Evolutionary conservation across 75 land plant genomes (phyloP).

Genomic region (Pseudotsuga menziesii): DNA sequence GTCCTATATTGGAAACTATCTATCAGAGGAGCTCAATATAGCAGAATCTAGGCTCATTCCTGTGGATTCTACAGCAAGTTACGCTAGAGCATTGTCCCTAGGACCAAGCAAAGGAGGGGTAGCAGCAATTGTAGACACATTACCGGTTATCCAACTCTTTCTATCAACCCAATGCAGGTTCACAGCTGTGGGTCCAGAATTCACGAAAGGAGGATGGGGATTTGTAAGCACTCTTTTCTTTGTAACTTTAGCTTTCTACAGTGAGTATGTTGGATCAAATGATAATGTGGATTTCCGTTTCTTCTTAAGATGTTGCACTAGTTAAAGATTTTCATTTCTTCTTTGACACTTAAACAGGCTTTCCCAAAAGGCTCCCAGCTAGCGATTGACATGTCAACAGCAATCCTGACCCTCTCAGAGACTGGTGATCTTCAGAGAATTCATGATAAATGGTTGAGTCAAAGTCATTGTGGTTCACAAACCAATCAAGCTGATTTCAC

Average conservation of each 20-base stretch:
- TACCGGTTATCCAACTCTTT: slow-evolving; percentile 21
- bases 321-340: background rate
- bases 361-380: slow-evolving; percentile 78
- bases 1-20: slow-evolving; percentile 32
- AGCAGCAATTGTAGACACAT: slow-evolving; percentile 22
- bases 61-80: slow-evolving; percentile 17
- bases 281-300: background rate
- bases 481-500: slow-evolving; percentile 8
- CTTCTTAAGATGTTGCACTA: background rate
- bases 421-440: slow-evolving; percentile 79
- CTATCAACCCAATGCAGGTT: slow-evolving; percentile 15
- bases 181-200: slow-evolving; percentile 17
- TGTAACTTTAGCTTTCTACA: background rate
- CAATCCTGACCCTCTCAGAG: slow-evolving; percentile 76
- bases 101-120: slow-evolving; percentile 14
- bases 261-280: background rate
- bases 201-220: slow-evolving; percentile 20
- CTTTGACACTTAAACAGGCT: slow-evolving; percentile 40
- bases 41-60: slow-evolving; percentile 23
- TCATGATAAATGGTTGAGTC: slow-evolving; percentile 62
- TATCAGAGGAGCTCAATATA: slow-evolving; percentile 19
- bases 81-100: slow-evolving; percentile 13
- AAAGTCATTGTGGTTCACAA: slow-evolving; percentile 22
- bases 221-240: background rate
- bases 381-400: slow-evolving; percentile 83